Base-by-base conservation (phyloP, 305 asterid genomes). In the Salvia sclarea region DNA sequence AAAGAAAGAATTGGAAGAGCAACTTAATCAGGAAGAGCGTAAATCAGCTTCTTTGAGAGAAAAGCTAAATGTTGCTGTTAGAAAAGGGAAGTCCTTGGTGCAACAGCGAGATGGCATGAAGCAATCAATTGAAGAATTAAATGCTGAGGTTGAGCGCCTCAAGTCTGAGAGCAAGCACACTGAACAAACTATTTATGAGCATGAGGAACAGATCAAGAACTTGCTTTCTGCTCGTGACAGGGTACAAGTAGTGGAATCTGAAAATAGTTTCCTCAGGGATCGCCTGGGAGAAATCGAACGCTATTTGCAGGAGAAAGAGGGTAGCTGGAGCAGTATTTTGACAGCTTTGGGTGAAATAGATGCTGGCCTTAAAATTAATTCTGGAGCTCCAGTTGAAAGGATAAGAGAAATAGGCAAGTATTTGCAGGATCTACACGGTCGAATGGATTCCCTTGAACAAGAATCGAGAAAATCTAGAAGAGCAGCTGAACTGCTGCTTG, bases 31-130 rank as follows among this genome's bases (percentile, higher is more conserved):
- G 71, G 98, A 95, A 81, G 97, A 91, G 74, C 95, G 84, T 58
- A 89, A 84, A 79, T 82, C 94, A 35, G 79, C 94, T 80, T 85
- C 96, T 71, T 77, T 88, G 68, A 88, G 93, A 79, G 99, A 95
- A 81, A 95, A 91, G 80, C 79, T 95, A 78, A 89, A 88, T 75
- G 81, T 86, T 64, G 99, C 99, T 3, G 98, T 95, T 59, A 82
- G 94, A 76, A 95, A 89, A 78, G 99, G 99, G 18, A 95, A 91
- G 87, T 91, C 94, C 45, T 78, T 95, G 84, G 94, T 95, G 69
- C 97, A 95, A 76, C 95, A 81, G 66, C 83, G 98, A 48, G 99
- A 89, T 76, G 83, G 84, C 77, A 81, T 89, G 95, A 91, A 95
- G 84, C 88, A 91, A 83, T 76, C 68, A 67, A 86, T 88, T 64